Evolutionary conservation across 805 yeast genomes (phyloP).

Genomic region (Suhomyces sp.): DNA sequence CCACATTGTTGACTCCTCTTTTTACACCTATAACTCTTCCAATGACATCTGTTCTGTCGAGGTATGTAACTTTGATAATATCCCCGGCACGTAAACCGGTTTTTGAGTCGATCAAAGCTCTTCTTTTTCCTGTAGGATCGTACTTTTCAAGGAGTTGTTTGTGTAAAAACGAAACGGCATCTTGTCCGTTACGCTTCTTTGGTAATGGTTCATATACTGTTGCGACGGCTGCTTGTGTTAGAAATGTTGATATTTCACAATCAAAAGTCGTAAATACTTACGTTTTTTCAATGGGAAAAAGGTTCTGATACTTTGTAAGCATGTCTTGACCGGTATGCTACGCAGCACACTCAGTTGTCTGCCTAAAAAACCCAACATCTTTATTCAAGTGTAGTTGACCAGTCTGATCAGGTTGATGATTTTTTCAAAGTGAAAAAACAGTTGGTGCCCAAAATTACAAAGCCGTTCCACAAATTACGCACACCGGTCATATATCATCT

Average conservation of each 20-base stretch:
- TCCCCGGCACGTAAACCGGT: constrained; percentile 75
- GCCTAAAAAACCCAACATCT: constrained; percentile 10
- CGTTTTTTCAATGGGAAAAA: constrained; percentile 14
- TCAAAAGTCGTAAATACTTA: background rate
- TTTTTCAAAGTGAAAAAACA: constrained; percentile 3
- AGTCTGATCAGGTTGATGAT: background rate
- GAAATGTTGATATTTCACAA: background rate
- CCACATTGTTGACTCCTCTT: constrained; percentile 56
- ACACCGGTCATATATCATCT: no score
- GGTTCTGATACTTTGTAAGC: constrained; percentile 15
- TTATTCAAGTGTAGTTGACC: background rate
- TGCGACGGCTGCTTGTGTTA: constrained; percentile 9
- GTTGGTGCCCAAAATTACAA: constrained; percentile 10
- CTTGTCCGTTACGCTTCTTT: constrained; percentile 44
- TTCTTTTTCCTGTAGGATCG: constrained; percentile 72
- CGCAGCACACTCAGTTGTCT: constrained; percentile 5
- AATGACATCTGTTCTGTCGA: constrained; percentile 61
- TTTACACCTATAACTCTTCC: constrained; percentile 81
- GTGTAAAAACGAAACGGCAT: constrained; percentile 44
- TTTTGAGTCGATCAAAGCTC: constrained; percentile 47
- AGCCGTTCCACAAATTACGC: background rate
- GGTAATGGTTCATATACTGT: constrained; percentile 52
- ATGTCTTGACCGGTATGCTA: background rate
- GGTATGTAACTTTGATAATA: constrained; percentile 69
- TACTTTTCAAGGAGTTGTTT: constrained; percentile 52